These are phyloP conservation scores for Geosiphon pyriformis DNA, from an alignment of 192 early-diverging fungal genomes.

Conservation along the genomic window DNA sequence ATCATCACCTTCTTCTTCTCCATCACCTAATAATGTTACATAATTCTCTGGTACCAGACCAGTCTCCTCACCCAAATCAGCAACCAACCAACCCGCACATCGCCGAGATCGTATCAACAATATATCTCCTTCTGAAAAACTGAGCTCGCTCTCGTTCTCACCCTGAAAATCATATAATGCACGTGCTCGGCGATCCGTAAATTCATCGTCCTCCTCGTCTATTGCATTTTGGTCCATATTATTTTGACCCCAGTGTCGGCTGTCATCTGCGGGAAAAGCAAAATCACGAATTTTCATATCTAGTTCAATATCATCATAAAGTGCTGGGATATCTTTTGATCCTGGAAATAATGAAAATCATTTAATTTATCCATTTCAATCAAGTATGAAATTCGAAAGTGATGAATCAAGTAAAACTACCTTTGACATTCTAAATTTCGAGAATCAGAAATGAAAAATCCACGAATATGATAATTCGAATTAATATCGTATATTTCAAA, in stretches of 20 bases:
- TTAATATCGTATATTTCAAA: too few species aligned
- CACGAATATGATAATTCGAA: too few species aligned
- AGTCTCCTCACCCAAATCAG: slow-evolving; percentile 50
- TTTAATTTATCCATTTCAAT: too few species aligned
- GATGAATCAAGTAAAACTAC: too few species aligned
- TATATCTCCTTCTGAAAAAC: slow-evolving; percentile 57
- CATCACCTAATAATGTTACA: slow-evolving; percentile 29
- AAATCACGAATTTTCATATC: slow-evolving; percentile 25
- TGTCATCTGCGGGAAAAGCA: slow-evolving; percentile 12
- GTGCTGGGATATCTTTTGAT: too few species aligned
- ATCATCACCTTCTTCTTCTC: slow-evolving; percentile 2
- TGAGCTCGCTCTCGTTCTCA: slow-evolving; percentile 62
- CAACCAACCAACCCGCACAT: slow-evolving; percentile 72
- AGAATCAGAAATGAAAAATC: too few species aligned
- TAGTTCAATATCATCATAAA: too few species aligned
- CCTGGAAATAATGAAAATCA: too few species aligned
- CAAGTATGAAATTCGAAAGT: too few species aligned
- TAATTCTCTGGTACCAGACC: slow-evolving; percentile 77
- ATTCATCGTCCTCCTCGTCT: slow-evolving; percentile 32
- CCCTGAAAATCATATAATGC: slow-evolving; percentile 76
- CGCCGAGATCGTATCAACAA: slow-evolving; percentile 66
- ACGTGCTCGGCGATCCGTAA: slow-evolving; percentile 42
- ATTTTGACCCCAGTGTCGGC: slow-evolving; percentile 23
- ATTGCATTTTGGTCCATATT: slow-evolving; percentile 7
- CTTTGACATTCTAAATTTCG: too few species aligned